Conservation (phyloP, 2,329 filamentous ascomycete genomes). For the Leptosphaerulina australis region DNA sequence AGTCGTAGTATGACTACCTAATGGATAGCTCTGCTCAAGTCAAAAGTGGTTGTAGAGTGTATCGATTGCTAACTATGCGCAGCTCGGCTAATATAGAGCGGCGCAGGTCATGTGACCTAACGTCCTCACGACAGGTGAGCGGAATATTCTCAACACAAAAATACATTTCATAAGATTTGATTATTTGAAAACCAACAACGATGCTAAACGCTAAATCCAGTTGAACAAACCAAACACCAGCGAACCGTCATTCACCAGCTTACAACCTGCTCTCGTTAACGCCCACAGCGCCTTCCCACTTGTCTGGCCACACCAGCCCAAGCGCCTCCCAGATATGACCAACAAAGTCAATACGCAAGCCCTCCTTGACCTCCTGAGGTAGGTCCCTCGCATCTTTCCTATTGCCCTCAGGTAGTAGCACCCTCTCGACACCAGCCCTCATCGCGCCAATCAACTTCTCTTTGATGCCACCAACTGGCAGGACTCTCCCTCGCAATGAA, state of each 20-base stretch:
- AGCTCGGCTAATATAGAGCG: no score
- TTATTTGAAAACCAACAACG: not conserved
- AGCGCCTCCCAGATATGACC: slow-evolving; percentile 96
- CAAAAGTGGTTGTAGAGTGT: no score
- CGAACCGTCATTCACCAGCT: not conserved
- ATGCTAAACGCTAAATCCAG: slow-evolving; percentile 14
- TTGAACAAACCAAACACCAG: not conserved
- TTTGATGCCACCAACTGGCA: slow-evolving; percentile 96
- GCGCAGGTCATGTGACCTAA: no score
- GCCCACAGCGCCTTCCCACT: slow-evolving; percentile 71
- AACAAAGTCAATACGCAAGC: slow-evolving; percentile 87
- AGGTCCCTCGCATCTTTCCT: slow-evolving; percentile 91
- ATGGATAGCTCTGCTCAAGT: no score
- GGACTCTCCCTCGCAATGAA: slow-evolving; percentile 84
- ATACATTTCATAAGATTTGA: not conserved
- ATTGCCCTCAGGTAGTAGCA: slow-evolving; percentile 85
- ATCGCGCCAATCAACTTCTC: slow-evolving; percentile 97
- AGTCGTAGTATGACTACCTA: no score
- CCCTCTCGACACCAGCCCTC: slow-evolving; percentile 91
- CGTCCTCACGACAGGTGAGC: no score
- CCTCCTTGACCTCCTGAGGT: slow-evolving; percentile 85
- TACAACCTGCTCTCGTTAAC: slow-evolving; percentile 79
- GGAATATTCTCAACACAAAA: no score
- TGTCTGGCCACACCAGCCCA: slow-evolving; percentile 88
- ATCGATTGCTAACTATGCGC: no score